Conservation (phyloP, 2,329 filamentous ascomycete genomes). For the Trichophyton mentagrophytes region DNA sequence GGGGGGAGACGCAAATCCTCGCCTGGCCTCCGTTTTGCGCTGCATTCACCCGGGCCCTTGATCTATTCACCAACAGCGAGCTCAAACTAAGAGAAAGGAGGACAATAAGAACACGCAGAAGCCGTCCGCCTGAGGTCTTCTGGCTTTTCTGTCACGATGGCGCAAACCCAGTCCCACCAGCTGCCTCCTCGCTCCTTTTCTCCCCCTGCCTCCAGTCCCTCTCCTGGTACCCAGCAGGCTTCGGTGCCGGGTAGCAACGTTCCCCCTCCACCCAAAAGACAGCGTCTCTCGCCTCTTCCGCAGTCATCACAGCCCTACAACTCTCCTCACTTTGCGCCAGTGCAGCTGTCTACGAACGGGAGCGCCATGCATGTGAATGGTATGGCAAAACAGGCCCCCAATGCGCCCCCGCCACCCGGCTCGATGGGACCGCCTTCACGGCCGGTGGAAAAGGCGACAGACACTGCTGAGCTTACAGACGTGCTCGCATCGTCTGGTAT, state of each 20-base stretch:
- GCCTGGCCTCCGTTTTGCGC: slow-evolving; percentile 8
- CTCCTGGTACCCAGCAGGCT: slow-evolving; percentile 38
- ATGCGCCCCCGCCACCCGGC: slow-evolving; percentile 29
- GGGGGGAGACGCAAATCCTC: neutral
- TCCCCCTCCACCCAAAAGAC: slow-evolving; percentile 58
- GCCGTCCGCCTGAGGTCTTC: neutral
- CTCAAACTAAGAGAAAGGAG: neutral
- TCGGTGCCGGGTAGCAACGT: slow-evolving; percentile 33
- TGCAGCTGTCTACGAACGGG: slow-evolving; percentile 29
- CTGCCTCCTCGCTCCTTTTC: slow-evolving; percentile 47
- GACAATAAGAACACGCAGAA: neutral
- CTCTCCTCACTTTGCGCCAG: slow-evolving; percentile 45
- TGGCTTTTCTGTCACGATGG: slow-evolving; percentile 34
- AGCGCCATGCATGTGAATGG: slow-evolving; percentile 35
- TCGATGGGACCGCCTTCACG: slow-evolving; percentile 53
- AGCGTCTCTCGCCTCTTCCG: slow-evolving; percentile 55
- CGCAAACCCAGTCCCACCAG: slow-evolving; percentile 46
- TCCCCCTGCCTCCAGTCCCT: slow-evolving; percentile 49
- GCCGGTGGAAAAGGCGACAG: slow-evolving; percentile 41
- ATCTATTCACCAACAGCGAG: neutral
- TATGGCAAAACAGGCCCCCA: slow-evolving; percentile 36
- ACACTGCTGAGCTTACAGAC: slow-evolving; percentile 63
- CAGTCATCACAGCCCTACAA: slow-evolving; percentile 47
- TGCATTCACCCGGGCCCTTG: slow-evolving; percentile 8
- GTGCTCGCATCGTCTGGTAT: slow-evolving; percentile 75